Percentiles rank a stretch among this genome's conserved stretches.
Conservation (phyloP, 179 eudicot genomes). For the Monotropa hypopitys region DNA sequence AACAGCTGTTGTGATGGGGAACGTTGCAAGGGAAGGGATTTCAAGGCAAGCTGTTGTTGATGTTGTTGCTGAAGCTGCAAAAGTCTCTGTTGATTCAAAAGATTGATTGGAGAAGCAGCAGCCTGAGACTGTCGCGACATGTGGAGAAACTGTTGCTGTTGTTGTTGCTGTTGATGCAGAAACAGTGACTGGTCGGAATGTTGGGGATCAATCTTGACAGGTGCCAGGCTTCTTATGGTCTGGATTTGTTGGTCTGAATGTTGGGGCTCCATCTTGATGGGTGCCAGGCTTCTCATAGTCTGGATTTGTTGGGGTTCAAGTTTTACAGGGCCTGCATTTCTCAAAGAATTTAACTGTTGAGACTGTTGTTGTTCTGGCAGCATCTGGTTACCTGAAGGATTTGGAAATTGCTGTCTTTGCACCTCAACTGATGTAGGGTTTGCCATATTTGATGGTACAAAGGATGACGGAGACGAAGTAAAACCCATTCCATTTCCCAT, state of each 20-base stretch:
- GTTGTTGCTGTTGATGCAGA: slow-evolving; percentile 48
- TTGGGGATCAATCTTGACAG: slow-evolving; percentile 66
- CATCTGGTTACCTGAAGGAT: slow-evolving; percentile 40
- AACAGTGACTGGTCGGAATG: slow-evolving; percentile 66
- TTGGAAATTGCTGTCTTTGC: slow-evolving; percentile 60
- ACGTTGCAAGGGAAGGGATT: slow-evolving; percentile 62
- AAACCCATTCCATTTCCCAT: slow-evolving; percentile 61
- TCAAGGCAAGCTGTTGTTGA: slow-evolving; percentile 58
- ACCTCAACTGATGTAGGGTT: slow-evolving; percentile 47
- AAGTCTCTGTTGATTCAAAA: slow-evolving; percentile 69
- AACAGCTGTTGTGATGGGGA: slow-evolving; percentile 47
- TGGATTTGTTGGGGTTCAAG: slow-evolving; percentile 53
- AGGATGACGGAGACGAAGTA: slow-evolving; percentile 36
- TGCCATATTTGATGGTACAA: slow-evolving; percentile 29
- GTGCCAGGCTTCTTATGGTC: slow-evolving; percentile 36
- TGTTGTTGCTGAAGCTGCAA: slow-evolving; percentile 54
- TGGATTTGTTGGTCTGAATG: slow-evolving; percentile 42
- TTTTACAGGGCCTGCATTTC: slow-evolving; percentile 37
- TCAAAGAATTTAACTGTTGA: slow-evolving; percentile 46
- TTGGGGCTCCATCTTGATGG: slow-evolving; percentile 65
- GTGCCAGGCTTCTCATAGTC: slow-evolving; percentile 34
- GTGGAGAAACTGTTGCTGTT: slow-evolving; percentile 53
- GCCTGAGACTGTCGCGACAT: slow-evolving; percentile 57
- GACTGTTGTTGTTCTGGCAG: slow-evolving; percentile 49
- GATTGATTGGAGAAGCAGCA: slow-evolving; percentile 51